Conservation (phyloP, 176 grass and related monocot species). For the Poa annua region DNA sequence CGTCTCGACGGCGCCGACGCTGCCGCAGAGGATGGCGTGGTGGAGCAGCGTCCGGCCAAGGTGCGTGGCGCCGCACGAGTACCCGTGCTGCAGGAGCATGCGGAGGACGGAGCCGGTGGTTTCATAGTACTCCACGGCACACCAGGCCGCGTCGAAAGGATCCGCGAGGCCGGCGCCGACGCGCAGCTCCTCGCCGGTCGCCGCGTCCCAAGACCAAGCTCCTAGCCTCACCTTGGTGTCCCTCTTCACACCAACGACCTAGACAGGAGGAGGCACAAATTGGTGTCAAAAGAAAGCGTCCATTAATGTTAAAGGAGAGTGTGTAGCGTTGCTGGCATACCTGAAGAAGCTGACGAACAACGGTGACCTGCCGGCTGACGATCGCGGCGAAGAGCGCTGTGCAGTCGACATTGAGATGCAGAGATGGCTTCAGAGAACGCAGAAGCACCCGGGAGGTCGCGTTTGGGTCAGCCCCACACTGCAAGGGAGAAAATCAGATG, state of each 20-base stretch:
- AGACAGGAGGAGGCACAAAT: neutral
- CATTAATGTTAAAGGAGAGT: neutral
- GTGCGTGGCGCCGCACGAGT: constrained; percentile 46
- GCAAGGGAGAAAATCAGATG: constrained; percentile 1
- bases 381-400: constrained; percentile 85
- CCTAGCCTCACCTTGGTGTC: constrained; percentile 80
- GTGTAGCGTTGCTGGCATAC: constrained; percentile 34
- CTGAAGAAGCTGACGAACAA: constrained; percentile 81
- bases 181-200: constrained; percentile 87
- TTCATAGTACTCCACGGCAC: constrained; percentile 94
- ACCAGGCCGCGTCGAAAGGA: constrained; percentile 79
- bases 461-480: constrained; percentile 88
- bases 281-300: neutral
- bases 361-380: constrained; percentile 74
- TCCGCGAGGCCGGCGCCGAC: constrained; percentile 91
- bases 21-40: constrained; percentile 90
- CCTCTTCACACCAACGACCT: constrained; percentile 73
- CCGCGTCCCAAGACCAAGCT: constrained; percentile 91
- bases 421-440: constrained; percentile 80
- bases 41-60: constrained; percentile 75
- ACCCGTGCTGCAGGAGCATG: constrained; percentile 67
- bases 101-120: constrained; percentile 68
- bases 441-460: constrained; percentile 76
- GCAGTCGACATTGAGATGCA: constrained; percentile 88
- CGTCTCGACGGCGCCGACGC: constrained; percentile 58